phyloP scores from a whole-genome alignment of 176 grass and related monocot genomes.

The Aechmea fasciata region DNA sequence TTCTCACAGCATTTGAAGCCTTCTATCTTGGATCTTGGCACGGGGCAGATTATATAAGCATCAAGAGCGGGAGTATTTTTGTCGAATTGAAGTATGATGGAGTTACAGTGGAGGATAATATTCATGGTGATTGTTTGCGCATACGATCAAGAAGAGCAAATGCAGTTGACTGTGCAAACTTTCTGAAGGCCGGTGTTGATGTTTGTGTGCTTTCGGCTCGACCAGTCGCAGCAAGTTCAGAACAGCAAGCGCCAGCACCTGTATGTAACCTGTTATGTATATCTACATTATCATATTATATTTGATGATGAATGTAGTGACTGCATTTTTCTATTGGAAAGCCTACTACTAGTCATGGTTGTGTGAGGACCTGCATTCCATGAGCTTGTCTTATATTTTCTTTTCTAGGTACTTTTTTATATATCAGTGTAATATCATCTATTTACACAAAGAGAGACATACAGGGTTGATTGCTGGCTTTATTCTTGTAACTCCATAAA shows the following conservation, averaged over 20 bases:
- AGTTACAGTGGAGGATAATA: constrained; percentile 24
- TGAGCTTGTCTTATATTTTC: too few species aligned
- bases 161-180: constrained; percentile 41
- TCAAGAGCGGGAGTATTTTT: constrained; percentile 45
- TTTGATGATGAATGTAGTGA: not conserved
- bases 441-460: not conserved
- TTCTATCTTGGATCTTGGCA: constrained; percentile 74
- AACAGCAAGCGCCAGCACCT: constrained; percentile 23
- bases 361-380: too few species aligned
- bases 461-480: too few species aligned
- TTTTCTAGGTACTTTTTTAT: not conserved
- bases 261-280: constrained; percentile 28
- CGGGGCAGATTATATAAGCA: constrained; percentile 45
- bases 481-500: too few species aligned
- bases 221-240: constrained; percentile 21
- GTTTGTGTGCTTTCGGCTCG: constrained; percentile 45
- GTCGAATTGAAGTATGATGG: constrained; percentile 29
- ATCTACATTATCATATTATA: not conserved
- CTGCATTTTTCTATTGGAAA: not conserved
- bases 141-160: constrained; percentile 54
- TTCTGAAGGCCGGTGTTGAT: constrained; percentile 52
- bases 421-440: not conserved
- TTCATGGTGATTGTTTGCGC: constrained; percentile 46
- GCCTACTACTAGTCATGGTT: too few species aligned
- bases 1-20: constrained; percentile 62